These are phyloP conservation scores for Lachnellula subtilissima DNA, from an alignment of 2,329 filamentous ascomycete species.

Conservation along the genomic window DNA sequence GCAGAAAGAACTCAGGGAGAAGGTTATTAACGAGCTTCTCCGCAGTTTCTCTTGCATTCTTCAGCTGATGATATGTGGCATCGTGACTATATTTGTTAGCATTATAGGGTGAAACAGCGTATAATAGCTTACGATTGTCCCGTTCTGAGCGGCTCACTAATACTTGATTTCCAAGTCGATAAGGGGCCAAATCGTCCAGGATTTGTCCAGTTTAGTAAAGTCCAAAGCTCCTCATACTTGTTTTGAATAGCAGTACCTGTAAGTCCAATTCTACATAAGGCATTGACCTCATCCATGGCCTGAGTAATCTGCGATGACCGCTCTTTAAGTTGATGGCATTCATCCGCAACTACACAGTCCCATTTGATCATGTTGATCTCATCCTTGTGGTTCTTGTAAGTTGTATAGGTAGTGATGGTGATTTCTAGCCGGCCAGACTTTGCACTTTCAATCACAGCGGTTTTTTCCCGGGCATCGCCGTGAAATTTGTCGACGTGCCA, in stretches of 20 bases:
- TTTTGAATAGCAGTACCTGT: slow-evolving; percentile 98
- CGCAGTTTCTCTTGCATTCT: slow-evolving; percentile 74
- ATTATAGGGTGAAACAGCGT: background rate
- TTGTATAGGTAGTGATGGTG: slow-evolving; percentile 90
- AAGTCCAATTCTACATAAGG: slow-evolving; percentile 85
- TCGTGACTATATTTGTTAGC: slow-evolving; percentile 52
- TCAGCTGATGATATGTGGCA: slow-evolving; percentile 77
- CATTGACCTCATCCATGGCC: slow-evolving; percentile 85
- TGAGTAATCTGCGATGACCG: slow-evolving; percentile 70
- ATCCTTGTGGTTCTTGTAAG: slow-evolving; percentile 73
- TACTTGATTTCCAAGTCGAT: slow-evolving; percentile 71
- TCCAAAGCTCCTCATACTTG: slow-evolving; percentile 96
- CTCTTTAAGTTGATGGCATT: slow-evolving; percentile 88
- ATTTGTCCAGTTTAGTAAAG: slow-evolving; percentile 91
- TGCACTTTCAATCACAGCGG: slow-evolving; percentile 67
- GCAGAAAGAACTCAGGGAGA: slow-evolving; percentile 82
- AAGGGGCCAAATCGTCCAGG: slow-evolving; percentile 68
- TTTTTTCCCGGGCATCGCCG: slow-evolving; percentile 61
- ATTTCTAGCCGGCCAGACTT: slow-evolving; percentile 75
- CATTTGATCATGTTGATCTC: slow-evolving; percentile 79
- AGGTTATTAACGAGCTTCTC: slow-evolving; percentile 81
- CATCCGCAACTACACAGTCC: slow-evolving; percentile 93
- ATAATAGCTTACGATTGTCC: slow-evolving; percentile 61
- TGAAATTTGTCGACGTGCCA: slow-evolving; percentile 86
- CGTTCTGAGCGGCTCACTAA: slow-evolving; percentile 74